Conservation (phyloP, 768 basidiomycete genomes). For the Tubosaeta sp. region DNA sequence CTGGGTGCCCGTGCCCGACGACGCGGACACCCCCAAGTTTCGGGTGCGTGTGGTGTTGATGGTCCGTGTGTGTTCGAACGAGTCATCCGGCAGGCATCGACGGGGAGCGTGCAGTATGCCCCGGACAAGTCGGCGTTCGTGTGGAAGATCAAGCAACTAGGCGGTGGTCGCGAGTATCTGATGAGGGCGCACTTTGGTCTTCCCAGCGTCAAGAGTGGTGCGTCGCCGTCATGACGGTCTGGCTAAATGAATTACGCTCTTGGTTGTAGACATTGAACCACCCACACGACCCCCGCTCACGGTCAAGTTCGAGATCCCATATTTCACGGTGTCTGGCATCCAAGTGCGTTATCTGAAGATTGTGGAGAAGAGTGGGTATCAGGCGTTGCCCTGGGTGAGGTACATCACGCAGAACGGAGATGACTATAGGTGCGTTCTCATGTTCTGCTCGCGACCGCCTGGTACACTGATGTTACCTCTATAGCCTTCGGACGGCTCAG, state of each 20-base stretch:
- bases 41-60: constrained; percentile 46
- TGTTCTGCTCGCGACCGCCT: not conserved
- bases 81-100: constrained; percentile 63
- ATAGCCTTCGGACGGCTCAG: constrained; percentile 65
- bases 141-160: constrained; percentile 99
- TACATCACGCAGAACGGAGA: constrained; percentile 92
- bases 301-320: constrained; percentile 97
- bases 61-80: not conserved
- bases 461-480: not conserved
- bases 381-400: constrained; percentile 93
- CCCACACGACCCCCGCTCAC: constrained; percentile 87
- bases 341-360: constrained; percentile 98
- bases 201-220: constrained; percentile 88
- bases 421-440: constrained; percentile 68
- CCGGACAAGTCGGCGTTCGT: constrained; percentile 98
- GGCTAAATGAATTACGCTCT: constrained; percentile 14
- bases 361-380: constrained; percentile 97
- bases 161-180: constrained; percentile 92
- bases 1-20: constrained; percentile 98
- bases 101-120: constrained; percentile 93
- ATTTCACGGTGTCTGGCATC: constrained; percentile 96
- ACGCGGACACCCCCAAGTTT: constrained; percentile 97
- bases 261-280: constrained; percentile 57
- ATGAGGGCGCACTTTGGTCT: constrained; percentile 98
- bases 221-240: constrained; percentile 25